phyloP scores from a whole-genome alignment of 2,329 filamentous ascomycete species.

The Chaetomium globosum region DNA sequence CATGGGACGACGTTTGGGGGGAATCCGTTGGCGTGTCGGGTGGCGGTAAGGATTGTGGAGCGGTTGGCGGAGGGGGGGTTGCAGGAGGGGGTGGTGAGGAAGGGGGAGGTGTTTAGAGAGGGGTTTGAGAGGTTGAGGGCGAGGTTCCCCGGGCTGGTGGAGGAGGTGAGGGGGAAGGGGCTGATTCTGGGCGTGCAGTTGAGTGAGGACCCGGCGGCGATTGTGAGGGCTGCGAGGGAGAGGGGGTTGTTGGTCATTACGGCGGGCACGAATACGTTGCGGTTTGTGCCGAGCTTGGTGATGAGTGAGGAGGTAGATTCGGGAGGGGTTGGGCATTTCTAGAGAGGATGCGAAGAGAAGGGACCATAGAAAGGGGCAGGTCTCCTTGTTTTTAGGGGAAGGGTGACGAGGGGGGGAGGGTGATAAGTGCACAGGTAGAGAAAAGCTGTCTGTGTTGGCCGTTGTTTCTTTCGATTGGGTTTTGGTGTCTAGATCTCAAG shows the following conservation, averaged over 20 bases:
- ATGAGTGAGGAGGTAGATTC: conserved; percentile 81
- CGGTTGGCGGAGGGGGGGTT: conserved; percentile 72
- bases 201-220: conserved; percentile 67
- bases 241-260: conserved; percentile 88
- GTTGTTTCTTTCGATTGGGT: not conserved
- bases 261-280: conserved; percentile 85
- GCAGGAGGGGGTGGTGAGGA: conserved; percentile 68
- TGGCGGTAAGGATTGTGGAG: conserved; percentile 83
- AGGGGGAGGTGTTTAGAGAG: conserved; percentile 56
- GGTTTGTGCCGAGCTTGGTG: conserved; percentile 86
- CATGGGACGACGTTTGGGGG: conserved; percentile 95
- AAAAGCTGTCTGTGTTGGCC: not conserved
- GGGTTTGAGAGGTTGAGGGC: conserved; percentile 53
- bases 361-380: no score
- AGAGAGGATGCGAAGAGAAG: no score
- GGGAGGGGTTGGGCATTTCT: conserved; percentile 75
- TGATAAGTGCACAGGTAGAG: no score
- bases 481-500: conserved; percentile 15
- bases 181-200: conserved; percentile 87
- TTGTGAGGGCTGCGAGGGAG: conserved; percentile 85
- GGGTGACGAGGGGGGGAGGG: no score
- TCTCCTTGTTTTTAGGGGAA: no score
- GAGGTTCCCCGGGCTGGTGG: conserved; percentile 68
- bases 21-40: conserved; percentile 80
- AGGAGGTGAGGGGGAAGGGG: conserved; percentile 79